phyloP scores from a whole-genome alignment of 2,329 filamentous ascomycete species.

The Nannizzia gypsea region DNA sequence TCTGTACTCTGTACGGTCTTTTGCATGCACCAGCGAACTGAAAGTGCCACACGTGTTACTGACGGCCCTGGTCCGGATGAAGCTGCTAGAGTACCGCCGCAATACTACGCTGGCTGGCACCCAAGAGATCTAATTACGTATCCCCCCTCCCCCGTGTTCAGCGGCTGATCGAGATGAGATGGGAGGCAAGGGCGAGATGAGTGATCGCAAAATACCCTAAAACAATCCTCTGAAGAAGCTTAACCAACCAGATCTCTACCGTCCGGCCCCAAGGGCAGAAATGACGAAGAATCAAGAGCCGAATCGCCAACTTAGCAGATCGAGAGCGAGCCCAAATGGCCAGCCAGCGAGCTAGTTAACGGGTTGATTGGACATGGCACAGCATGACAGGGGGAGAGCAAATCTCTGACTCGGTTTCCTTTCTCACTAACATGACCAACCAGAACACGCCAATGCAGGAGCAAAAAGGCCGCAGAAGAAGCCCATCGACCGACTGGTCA shows the following conservation, averaged over 20 bases:
- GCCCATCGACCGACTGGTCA: neutral
- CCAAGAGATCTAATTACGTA: neutral
- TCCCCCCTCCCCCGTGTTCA: neutral
- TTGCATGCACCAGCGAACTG: too few species aligned
- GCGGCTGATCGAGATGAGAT: neutral
- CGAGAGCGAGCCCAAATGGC: too few species aligned
- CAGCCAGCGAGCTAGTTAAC: too few species aligned
- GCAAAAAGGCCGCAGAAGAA: neutral
- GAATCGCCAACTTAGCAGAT: neutral
- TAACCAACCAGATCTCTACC: neutral
- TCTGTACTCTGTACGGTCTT: too few species aligned
- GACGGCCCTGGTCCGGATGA: neutral
- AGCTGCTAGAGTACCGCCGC: neutral
- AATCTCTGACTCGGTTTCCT: neutral
- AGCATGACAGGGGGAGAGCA: neutral
- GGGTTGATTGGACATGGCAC: neutral
- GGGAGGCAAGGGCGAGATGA: neutral
- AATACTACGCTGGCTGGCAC: neutral
- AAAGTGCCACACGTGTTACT: neutral
- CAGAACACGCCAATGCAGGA: neutral
- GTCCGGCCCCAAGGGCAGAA: neutral
- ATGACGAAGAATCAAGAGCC: neutral
- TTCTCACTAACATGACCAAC: neutral
- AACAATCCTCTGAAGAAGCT: too few species aligned
- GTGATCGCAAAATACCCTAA: neutral